Evolutionary conservation across 2,329 filamentous ascomycete species (phyloP), one percentile per base, ranked within the genome.

Genomic region (Colletotrichum cuscutae): DNA sequence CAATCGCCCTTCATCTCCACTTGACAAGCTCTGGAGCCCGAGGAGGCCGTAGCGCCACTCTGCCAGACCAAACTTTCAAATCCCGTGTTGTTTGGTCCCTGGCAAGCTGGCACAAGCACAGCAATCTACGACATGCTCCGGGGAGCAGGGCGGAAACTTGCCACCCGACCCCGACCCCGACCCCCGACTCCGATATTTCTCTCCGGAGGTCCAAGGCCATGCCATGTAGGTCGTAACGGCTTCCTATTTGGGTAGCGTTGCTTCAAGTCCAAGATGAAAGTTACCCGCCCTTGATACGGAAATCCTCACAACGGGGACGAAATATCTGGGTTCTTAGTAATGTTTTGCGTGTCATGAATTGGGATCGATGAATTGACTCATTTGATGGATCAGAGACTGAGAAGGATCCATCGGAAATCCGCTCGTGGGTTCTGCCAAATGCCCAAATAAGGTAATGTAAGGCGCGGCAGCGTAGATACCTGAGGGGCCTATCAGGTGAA

Each of bases 11-110:
- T 12, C n/a, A 30, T 35, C 67, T 32, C 67, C 61, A 71, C 68
- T 26, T 28, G 26, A 52, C 46, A 63, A 22, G 60, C 42, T 24
- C 28, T 53, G 4, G 60, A 32, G 42, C 60, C 60, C 42, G 42
- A 52, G 37, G 46, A 49, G 42, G 37, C 26, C 46, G 19, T 7
- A 9, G 26, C 42, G 42, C 26, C 13, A 22, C 49, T 22, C 1
- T 53, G 22, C 22, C 9, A 49, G 19, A 15, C 22, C 42, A 56
- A 24, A 35, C 53, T 49, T 63, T 72, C 69, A 72, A 69, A 72
- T 59, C 65, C 69, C 69, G 65, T 28, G 32, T 24, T 15, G 37
- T 42, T 42, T 42, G 5, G 13, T 15, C 5, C 37, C 19, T 52
- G 56, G 15, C 35, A 22, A 57, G 46, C 3, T 12, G 42, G 19